Evolutionary conservation across 2,329 filamentous ascomycete genomes (phyloP).

Genomic region (Fusarium paranaense): DNA sequence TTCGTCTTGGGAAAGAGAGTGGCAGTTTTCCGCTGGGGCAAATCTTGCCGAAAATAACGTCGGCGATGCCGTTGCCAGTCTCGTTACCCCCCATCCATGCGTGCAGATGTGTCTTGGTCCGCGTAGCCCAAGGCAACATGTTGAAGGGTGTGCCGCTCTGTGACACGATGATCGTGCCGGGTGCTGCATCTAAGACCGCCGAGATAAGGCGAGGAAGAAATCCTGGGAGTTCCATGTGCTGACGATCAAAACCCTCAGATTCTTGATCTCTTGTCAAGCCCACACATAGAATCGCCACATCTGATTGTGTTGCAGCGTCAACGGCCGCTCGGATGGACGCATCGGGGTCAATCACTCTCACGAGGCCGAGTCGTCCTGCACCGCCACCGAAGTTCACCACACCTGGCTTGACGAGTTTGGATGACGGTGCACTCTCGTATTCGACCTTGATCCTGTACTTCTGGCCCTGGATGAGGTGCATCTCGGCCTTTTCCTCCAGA

Average conservation of each 20-base stretch:
- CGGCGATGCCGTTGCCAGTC: slow-evolving; percentile 17
- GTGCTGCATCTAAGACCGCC: background rate
- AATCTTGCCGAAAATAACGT: slow-evolving; percentile 14
- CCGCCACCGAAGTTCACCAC: slow-evolving; percentile 16
- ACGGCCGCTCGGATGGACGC: background rate
- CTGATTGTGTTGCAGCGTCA: background rate
- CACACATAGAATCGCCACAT: background rate
- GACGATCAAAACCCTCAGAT: slow-evolving; percentile 16
- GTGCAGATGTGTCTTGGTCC: background rate
- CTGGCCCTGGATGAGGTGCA: slow-evolving; percentile 10
- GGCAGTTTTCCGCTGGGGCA: slow-evolving; percentile 13
- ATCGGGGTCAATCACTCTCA: background rate
- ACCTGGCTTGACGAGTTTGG: slow-evolving; percentile 12
- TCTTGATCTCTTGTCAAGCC: slow-evolving; percentile 15
- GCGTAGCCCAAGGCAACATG: slow-evolving; percentile 16
- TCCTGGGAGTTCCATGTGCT: slow-evolving; percentile 8
- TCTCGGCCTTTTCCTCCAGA: slow-evolving; percentile 43
- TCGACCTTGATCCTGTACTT: slow-evolving; percentile 20
- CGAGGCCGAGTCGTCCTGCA: slow-evolving; percentile 12
- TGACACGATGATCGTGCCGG: background rate
- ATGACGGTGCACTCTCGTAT: slow-evolving; percentile 11
- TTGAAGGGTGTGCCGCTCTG: slow-evolving; percentile 14
- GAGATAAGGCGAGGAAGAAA: background rate
- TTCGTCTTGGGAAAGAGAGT: slow-evolving; percentile 8
- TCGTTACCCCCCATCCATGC: slow-evolving; percentile 18